Evolutionary conservation across 257 asterid genomes (phyloP), one percentile per base, ranked within the genome.

Genomic region (Euphrasia confusa): DNA sequence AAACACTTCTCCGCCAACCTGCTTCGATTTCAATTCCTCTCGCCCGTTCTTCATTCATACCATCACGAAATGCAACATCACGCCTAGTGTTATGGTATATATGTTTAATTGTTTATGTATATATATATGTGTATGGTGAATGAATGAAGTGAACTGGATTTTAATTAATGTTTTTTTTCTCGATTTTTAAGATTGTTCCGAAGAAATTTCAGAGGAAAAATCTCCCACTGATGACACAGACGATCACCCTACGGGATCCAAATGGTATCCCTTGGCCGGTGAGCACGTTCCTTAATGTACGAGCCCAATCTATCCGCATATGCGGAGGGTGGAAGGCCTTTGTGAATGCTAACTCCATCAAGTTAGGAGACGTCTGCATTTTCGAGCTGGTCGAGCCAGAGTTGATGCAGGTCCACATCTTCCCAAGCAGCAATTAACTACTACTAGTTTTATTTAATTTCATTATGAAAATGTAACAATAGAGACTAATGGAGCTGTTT

Each of bases 291-390:
- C 2, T 44, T 44, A 48, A 33, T 37, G n/a, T n/a, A n/a, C n/a
- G n/a, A n/a, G 15, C 3, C 15, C 49, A 42, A 5, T n/a, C 8
- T 21, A 64, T 72, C 18, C 4, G 58, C 18, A 13, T 73, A 14
- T 2, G 2, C 33, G 64, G 68, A 63, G 78, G 74, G 13, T 73
- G 74, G 78, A 68, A 73, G 71, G 68, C 50, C 33, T 68, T 68
- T 49, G 15, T 52, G 12, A 71, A 68, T 53, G 30, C 42, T 64
- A 67, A 60, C 26, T 63, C 68, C 0, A 52, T 73, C 60, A 32
- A 56, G 64, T 56, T 50, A 61, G 70, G 72, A 3, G 67, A 74
- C 37, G 18, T 13, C 48, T 74, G 63, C 72, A 48, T 49, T 13
- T 74, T 70, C 42, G 67, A 74, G 75, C 72, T 74, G 50, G 54